A percentile compares a stretch with the other conserved stretches of the same genome.
Conservation (phyloP, 805 yeast species). For the Candida quercuum region DNA sequence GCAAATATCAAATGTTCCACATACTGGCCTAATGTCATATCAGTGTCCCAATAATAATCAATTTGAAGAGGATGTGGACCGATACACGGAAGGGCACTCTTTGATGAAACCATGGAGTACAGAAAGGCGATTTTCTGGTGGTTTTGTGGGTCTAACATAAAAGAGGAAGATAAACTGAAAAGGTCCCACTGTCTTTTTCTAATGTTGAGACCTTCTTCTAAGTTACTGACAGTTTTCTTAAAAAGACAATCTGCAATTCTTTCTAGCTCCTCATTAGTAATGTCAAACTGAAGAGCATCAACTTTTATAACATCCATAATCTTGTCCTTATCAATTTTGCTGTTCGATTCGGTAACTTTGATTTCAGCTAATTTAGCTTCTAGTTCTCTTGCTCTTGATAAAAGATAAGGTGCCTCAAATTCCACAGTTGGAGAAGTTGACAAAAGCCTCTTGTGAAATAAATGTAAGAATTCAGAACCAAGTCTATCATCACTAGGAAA, state of each 20-base stretch:
- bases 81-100: constrained; percentile 84
- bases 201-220: constrained; percentile 27
- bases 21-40: constrained; percentile 83
- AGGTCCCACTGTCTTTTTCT: constrained; percentile 64
- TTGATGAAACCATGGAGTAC: constrained; percentile 76
- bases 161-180: constrained; percentile 43
- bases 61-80: constrained; percentile 86
- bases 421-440: constrained; percentile 84
- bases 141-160: constrained; percentile 58
- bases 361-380: constrained; percentile 33
- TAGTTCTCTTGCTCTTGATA: constrained; percentile 47
- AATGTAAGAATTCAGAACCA: constrained; percentile 32
- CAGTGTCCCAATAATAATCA: constrained; percentile 88
- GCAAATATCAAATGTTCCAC: constrained; percentile 74
- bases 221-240: constrained; percentile 25
- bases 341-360: constrained; percentile 18
- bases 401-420: constrained; percentile 63
- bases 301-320: constrained; percentile 22
- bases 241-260: constrained; percentile 27
- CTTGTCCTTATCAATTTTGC: constrained; percentile 14
- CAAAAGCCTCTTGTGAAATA: constrained; percentile 46
- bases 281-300: constrained; percentile 6
- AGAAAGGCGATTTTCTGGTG: constrained; percentile 79
- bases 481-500: constrained; percentile 22
- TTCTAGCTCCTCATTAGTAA: constrained; percentile 24